Evolutionary conservation across 2,329 filamentous ascomycete genomes (phyloP).

Genomic region (Xenosphaeropsis pyriputrescens): DNA sequence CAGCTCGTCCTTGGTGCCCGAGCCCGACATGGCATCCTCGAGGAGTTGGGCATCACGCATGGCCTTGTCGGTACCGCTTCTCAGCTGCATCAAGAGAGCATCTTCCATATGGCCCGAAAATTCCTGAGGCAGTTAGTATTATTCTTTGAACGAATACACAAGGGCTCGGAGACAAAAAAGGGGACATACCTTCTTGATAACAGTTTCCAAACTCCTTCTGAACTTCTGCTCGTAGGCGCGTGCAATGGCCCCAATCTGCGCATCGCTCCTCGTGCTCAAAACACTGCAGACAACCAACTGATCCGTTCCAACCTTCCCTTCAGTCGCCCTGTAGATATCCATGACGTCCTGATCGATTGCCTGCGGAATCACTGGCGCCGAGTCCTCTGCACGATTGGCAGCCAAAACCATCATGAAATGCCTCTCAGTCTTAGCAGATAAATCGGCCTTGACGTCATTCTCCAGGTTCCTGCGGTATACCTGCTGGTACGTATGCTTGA

Average conservation of each 20-base stretch:
- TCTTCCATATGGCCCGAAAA: constrained; percentile 90
- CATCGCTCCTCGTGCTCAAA: constrained; percentile 60
- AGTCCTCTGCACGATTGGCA: constrained; percentile 65
- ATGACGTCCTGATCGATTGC: constrained; percentile 61
- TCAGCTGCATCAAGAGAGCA: constrained; percentile 68
- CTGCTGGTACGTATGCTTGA: constrained; percentile 64
- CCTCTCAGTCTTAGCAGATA: constrained; percentile 73
- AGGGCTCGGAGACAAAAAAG: background rate
- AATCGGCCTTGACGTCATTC: constrained; percentile 57
- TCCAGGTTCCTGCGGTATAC: constrained; percentile 55
- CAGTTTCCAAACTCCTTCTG: constrained; percentile 51
- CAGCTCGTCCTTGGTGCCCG: constrained; percentile 74
- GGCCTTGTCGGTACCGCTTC: constrained; percentile 62
- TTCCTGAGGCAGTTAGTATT: constrained; percentile 29
- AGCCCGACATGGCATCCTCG: constrained; percentile 76
- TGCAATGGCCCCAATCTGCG: constrained; percentile 70
- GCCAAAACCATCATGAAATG: constrained; percentile 74
- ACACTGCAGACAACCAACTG: constrained; percentile 67
- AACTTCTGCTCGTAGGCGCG: constrained; percentile 64
- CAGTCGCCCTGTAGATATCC: constrained; percentile 63
- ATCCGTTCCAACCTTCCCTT: constrained; percentile 59
- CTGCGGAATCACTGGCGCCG: constrained; percentile 55
- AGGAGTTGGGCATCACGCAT: constrained; percentile 70
- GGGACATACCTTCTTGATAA: constrained; percentile 49
- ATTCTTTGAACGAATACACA: constrained; percentile 1